phyloP scores from a whole-genome alignment of 2,329 filamentous ascomycete genomes.

The Fusarium verticillioides region DNA sequence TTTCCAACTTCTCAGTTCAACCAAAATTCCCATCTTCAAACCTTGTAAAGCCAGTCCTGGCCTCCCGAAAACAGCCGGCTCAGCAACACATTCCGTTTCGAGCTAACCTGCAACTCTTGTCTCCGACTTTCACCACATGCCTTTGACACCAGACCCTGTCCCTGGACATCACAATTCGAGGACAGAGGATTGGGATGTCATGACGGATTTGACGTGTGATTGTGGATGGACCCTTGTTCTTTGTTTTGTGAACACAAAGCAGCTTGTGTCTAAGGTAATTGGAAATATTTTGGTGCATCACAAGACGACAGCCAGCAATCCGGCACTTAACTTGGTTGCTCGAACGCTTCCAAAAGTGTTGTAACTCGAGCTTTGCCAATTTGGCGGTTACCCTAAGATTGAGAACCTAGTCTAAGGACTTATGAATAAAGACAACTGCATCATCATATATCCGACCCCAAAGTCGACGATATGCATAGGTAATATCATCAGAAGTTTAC shows the following conservation, averaged over 20 bases:
- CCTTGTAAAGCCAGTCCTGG: constrained; percentile 1
- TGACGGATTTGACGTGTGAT: constrained; percentile 14
- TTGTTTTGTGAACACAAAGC: background rate
- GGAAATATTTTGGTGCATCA: background rate
- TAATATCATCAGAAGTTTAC: background rate
- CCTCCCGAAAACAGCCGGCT: constrained; percentile 23
- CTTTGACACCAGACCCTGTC: constrained; percentile 34
- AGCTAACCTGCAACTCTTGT: constrained; percentile 24
- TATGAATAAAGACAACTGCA: background rate
- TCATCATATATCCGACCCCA: background rate
- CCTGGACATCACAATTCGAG: constrained; percentile 8
- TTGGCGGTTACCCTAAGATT: too few species aligned
- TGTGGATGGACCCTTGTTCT: constrained; percentile 37
- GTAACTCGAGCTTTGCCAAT: background rate
- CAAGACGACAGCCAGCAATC: background rate
- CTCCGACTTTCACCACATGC: constrained; percentile 37
- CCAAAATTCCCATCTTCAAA: background rate
- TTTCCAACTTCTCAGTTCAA: constrained; percentile 9
- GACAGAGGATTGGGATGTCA: background rate
- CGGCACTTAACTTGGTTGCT: too few species aligned
- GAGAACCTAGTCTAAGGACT: background rate
- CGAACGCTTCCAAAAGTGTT: background rate
- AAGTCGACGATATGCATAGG: background rate
- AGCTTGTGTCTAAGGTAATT: background rate
- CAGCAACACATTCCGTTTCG: background rate